phyloP scores from a whole-genome alignment of 164 flowering plant species.

The Warburgia ugandensis region DNA sequence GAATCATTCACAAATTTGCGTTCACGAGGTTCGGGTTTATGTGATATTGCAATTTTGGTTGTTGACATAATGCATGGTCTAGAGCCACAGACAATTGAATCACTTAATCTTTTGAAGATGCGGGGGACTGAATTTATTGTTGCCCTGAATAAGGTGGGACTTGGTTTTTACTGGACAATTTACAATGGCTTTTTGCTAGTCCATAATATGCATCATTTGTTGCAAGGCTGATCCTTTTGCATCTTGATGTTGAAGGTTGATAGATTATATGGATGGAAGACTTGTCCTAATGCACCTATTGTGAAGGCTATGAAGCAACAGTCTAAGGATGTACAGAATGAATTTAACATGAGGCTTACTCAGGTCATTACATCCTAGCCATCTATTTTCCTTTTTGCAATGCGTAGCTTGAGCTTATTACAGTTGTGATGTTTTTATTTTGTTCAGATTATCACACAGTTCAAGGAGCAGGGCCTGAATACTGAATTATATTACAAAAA shows the following conservation, averaged over 20 bases:
- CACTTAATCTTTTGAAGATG: slow-evolving; percentile 90
- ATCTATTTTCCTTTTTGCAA: neutral
- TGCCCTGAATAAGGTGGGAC: slow-evolving; percentile 86
- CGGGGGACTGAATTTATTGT: slow-evolving; percentile 91
- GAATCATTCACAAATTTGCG: slow-evolving; percentile 90
- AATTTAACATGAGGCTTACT: slow-evolving; percentile 69
- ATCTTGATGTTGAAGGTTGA: slow-evolving; percentile 54
- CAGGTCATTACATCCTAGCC: slow-evolving; percentile 30
- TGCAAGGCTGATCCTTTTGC: neutral
- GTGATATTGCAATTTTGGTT: slow-evolving; percentile 96
- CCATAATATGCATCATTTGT: neutral
- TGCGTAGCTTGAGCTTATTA: too few species aligned
- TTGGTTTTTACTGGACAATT: neutral
- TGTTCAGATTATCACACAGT: slow-evolving; percentile 66
- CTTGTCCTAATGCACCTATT: slow-evolving; percentile 76
- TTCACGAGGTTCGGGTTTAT: slow-evolving; percentile 94
- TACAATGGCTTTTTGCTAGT: too few species aligned
- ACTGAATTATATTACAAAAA: slow-evolving; percentile 90
- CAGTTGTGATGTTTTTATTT: too few species aligned
- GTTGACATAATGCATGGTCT: slow-evolving; percentile 99
- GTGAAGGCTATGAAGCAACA: slow-evolving; percentile 72
- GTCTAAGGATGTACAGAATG: slow-evolving; percentile 68
- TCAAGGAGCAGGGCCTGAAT: slow-evolving; percentile 89
- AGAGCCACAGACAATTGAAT: slow-evolving; percentile 96
- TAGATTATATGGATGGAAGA: slow-evolving; percentile 92